Evolutionary conservation across 2,329 filamentous ascomycete genomes (phyloP).

Genomic region (Trichoderma harzianum): DNA sequence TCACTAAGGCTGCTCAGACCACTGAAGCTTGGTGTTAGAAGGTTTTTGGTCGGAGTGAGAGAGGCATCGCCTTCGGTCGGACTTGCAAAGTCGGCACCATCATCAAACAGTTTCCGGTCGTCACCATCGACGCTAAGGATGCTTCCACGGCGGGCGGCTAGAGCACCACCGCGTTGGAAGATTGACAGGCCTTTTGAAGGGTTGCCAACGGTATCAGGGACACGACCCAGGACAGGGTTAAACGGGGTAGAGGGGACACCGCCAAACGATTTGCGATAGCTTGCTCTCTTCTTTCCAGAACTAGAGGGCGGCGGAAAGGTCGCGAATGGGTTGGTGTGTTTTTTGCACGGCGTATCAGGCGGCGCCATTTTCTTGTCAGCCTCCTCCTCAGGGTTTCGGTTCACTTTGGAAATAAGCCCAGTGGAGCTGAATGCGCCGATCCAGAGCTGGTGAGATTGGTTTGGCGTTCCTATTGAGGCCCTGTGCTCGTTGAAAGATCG

Average conservation of each 20-base stretch:
- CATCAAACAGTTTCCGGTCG: conserved; percentile 53
- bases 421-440: conserved; percentile 91
- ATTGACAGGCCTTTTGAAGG: conserved; percentile 62
- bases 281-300: conserved; percentile 60
- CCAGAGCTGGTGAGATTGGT: conserved; percentile 56
- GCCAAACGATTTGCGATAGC: conserved; percentile 66
- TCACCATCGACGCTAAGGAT: conserved; percentile 79
- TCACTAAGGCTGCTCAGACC: conserved; percentile 38
- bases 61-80: conserved; percentile 61
- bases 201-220: conserved; percentile 49
- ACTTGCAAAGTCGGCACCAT: conserved; percentile 27
- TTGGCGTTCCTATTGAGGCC: conserved; percentile 44
- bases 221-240: conserved; percentile 52
- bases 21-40: conserved; percentile 41
- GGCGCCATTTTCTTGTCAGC: conserved; percentile 62
- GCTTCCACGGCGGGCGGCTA: conserved; percentile 58
- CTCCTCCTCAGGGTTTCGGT: conserved; percentile 72
- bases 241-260: conserved; percentile 78
- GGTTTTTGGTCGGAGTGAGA: conserved; percentile 88
- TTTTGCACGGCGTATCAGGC: conserved; percentile 96
- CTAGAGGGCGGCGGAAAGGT: conserved; percentile 59
- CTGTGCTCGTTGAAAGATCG: conserved; percentile 31
- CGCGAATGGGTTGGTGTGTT: conserved; percentile 67
- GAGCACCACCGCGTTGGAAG: conserved; percentile 56
- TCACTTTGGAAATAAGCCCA: conserved; percentile 91